Evolutionary conservation across 169 alveolate species (phyloP), one percentile per base, ranked within the genome.

Genomic region (Theileria annulata): DNA sequence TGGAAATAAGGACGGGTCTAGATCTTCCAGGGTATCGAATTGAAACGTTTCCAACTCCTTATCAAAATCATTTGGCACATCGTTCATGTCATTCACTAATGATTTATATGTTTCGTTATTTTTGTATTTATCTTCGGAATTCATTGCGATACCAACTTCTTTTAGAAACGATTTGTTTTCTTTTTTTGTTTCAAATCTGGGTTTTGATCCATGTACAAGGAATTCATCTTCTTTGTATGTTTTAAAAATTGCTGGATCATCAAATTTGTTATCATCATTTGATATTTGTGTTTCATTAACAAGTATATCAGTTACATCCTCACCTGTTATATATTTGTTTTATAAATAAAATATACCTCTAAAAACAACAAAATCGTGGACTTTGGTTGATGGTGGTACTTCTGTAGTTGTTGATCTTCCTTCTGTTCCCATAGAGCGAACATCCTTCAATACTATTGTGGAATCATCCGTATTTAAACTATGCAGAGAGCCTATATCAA

Each of bases 391-490:
- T 6, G 96, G 94, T 17, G 96, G 97, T 12, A 95, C 85, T 51
- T 88, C 95, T 13, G 88, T 91, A 56, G 79, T 75, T 10, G 90
- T 87, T 58, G 91, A 84, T 58, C 98, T 70, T 17, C 95, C 96
- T 63, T 95, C 98, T 10, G 96, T 91, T 15, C 98, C 98, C 80
- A 88, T 89, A 42, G 95, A 91, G 64, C 92, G 80, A 67, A 95
- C 98, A 71, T 91, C 88, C 48, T 93, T 93, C 47, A 95, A 91
- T 17, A 95, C 90, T 47, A 95, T 92, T 0, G 96, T 84, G 33
- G 96, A 88, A 42, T 91, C 94, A 21, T 89, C 90, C 35, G 96
- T 88, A 72, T 95, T 92, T 67, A 95, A 91, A 59, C 94, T 91
- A 71, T 87, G 91, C 72, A 95, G 92, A 31, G 91, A 70, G 27